Evolutionary conservation across 257 asterid genomes (phyloP).

Genomic region (Lithospermum erythrorhizon): DNA sequence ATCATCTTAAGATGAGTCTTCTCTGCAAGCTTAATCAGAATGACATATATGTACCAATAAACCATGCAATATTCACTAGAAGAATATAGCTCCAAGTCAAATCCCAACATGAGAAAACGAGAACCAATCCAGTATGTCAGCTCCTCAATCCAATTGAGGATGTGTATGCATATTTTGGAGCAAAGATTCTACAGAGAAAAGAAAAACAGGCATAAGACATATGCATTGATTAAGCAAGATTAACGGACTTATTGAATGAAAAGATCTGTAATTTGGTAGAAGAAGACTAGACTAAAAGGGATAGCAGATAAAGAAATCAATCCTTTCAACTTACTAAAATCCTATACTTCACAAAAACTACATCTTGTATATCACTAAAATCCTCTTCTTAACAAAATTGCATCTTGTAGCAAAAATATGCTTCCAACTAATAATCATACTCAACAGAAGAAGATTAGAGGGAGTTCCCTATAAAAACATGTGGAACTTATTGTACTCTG

Average conservation of each 20-base stretch:
- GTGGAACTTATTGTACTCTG: background rate
- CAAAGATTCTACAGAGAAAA: constrained; percentile 37
- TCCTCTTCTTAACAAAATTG: background rate
- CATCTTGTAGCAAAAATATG: background rate
- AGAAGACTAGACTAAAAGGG: background rate
- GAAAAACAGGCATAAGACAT: background rate
- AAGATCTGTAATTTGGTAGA: no score
- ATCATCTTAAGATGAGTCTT: constrained; percentile 67
- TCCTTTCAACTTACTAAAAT: background rate
- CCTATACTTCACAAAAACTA: background rate
- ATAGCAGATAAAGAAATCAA: background rate
- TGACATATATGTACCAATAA: constrained; percentile 81
- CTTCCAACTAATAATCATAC: background rate
- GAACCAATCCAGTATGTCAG: constrained; percentile 94
- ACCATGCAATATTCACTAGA: constrained; percentile 97
- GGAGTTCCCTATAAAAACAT: background rate
- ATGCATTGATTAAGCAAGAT: background rate
- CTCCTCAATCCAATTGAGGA: constrained; percentile 92
- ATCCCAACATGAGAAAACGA: constrained; percentile 84
- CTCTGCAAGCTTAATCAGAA: constrained; percentile 92
- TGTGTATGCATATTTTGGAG: constrained; percentile 60
- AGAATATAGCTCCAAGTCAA: constrained; percentile 82
- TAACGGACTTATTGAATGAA: no score
- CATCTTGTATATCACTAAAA: no score
- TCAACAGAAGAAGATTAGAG: background rate